Evolutionary conservation across 2,329 filamentous ascomycete species (phyloP).

Genomic region (Fusarium sp.): DNA sequence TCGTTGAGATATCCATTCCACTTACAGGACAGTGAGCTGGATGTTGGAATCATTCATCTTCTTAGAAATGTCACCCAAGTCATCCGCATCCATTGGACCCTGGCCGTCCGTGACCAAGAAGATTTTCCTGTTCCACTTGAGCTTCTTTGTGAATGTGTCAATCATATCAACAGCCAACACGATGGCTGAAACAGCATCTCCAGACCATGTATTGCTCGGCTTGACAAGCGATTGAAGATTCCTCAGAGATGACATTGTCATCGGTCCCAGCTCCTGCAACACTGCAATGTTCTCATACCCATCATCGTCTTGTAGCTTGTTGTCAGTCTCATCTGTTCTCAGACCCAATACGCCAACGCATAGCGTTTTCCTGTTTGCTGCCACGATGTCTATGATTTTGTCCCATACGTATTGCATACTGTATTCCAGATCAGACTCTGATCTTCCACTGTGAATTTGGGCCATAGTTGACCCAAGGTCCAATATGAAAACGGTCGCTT

Average conservation of each 20-base stretch:
- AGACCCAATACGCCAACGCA: constrained; percentile 84
- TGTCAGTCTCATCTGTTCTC: constrained; percentile 80
- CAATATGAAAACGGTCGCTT: constrained; percentile 91
- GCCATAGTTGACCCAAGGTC: constrained; percentile 91
- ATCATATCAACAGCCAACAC: constrained; percentile 92
- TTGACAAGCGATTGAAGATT: constrained; percentile 71
- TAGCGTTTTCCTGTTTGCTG: constrained; percentile 73
- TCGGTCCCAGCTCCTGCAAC: constrained; percentile 72
- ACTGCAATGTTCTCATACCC: constrained; percentile 86
- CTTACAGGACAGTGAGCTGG: constrained; percentile 81
- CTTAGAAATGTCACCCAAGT: constrained; percentile 73
- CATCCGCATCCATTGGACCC: constrained; percentile 77
- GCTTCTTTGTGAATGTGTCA: constrained; percentile 77
- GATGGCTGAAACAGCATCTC: constrained; percentile 89
- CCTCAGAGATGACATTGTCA: constrained; percentile 75
- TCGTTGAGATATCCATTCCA: constrained; percentile 28
- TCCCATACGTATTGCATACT: constrained; percentile 95
- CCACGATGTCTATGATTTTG: constrained; percentile 77
- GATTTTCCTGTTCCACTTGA: constrained; percentile 84
- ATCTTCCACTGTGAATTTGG: constrained; percentile 74
- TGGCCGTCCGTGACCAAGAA: constrained; percentile 86
- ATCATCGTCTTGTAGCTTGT: constrained; percentile 73
- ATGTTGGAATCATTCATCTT: constrained; percentile 83
- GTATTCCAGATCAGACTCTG: constrained; percentile 87
- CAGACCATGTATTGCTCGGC: constrained; percentile 73